Conservation (phyloP, 2,329 filamentous ascomycete genomes). For the Endocalyx cinctus region DNA sequence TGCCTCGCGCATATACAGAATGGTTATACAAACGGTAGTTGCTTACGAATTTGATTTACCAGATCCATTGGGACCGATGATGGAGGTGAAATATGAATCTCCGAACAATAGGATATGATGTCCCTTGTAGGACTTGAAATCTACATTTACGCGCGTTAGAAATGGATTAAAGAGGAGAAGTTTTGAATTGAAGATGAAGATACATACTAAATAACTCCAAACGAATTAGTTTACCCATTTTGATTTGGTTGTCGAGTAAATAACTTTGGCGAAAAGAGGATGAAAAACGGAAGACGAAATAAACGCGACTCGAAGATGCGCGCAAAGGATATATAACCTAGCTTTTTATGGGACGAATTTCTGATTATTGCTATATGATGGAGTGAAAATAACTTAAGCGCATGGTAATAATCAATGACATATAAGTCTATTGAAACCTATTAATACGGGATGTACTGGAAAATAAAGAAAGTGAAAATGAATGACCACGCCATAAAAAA, state of each 20-base stretch:
- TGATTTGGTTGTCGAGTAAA: conserved; percentile 36
- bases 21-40: neutral
- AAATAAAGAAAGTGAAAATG: too few species aligned
- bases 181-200: conserved; percentile 8
- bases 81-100: conserved; percentile 98
- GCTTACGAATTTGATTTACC: conserved; percentile 95
- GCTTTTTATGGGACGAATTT: too few species aligned
- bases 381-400: too few species aligned
- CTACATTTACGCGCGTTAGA: conserved; percentile 39
- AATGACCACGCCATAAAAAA: too few species aligned
- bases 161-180: conserved; percentile 9
- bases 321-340: too few species aligned
- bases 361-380: too few species aligned
- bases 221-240: conserved; percentile 93
- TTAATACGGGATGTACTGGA: too few species aligned
- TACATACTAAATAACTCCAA: conserved; percentile 86
- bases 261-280: too few species aligned
- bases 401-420: too few species aligned
- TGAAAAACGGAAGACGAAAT: too few species aligned
- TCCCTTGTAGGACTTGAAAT: conserved; percentile 99
- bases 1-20: neutral
- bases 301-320: too few species aligned
- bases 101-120: conserved; percentile 92
- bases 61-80: conserved; percentile 98
- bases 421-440: too few species aligned